Evolutionary conservation across 306 rosid genomes (phyloP), one percentile per base, ranked within the genome.

Genomic region (Vigna hirtella): DNA sequence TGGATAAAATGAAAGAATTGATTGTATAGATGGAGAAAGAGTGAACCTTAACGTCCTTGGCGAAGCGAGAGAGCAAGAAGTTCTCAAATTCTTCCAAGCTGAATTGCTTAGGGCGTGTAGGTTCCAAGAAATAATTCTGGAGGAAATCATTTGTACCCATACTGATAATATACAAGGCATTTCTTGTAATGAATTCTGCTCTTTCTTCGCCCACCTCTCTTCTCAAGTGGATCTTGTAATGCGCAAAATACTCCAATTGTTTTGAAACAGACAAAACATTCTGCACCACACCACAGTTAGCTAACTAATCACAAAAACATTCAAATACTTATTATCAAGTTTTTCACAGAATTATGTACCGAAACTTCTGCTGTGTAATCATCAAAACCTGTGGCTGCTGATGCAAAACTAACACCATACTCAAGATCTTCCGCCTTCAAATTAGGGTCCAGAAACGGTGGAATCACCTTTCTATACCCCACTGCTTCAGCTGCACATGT

Each of bases 121-220:
- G 87, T 66, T 88, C 92, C 83, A 92, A 52, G 89, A 67, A 92
- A 84, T 87, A 92, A 77, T 92, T 87, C 48, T 90, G 91, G 18
- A 92, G 82, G 69, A 92, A 90, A 78, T 92, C 97, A 64, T 92
- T 92, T 53, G 96, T 86, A 20, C 93, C 96, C 91, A 90, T 87
- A 43, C 97, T 92, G 4, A 90, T 14, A 0, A 92, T 2, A 32
- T 79, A 84, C 45, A 90, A 48, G 0, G 89, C 96, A 76, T 86
- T 79, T 53, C 74, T 87, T 2, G 88, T 53, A 0, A 82, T 87
- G n/a, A 80, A 75, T 5, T 86, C 89, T 51, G 93, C 83, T 17
- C 43, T 82, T 59, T 70, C 76, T 49, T 59, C 63, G 0, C 97
- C 93, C 79, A 92, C 57, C 50, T 77, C n/a, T 71, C 78, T 80